phyloP scores from a whole-genome alignment of 352 stramenopile genomes.

The Phytopythium delawarense region DNA sequence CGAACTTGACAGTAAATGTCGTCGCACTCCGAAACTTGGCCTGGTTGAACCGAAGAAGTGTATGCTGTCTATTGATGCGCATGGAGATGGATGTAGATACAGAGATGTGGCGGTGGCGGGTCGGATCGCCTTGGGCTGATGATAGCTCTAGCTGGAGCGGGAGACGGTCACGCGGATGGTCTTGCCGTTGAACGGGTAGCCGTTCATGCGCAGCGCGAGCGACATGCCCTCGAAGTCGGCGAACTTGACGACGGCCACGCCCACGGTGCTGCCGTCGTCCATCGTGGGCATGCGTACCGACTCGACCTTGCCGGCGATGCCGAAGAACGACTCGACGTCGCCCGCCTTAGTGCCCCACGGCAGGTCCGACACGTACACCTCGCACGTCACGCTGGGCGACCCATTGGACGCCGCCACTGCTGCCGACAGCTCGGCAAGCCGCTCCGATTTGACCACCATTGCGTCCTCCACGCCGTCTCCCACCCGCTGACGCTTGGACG shows the following conservation, averaged over 20 bases:
- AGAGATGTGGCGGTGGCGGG: background rate
- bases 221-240: slow-evolving; percentile 39
- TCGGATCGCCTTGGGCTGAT: background rate
- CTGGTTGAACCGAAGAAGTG: too few species aligned
- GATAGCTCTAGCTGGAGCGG: slow-evolving; percentile 16
- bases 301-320: slow-evolving; percentile 40
- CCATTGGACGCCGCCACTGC: slow-evolving; percentile 9
- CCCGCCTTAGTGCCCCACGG: slow-evolving; percentile 43
- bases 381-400: slow-evolving; percentile 16
- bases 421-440: slow-evolving; percentile 19
- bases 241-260: slow-evolving; percentile 62
- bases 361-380: slow-evolving; percentile 68
- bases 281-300: slow-evolving; percentile 69
- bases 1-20: too few species aligned
- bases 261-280: slow-evolving; percentile 64
- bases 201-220: slow-evolving; percentile 56
- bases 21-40: too few species aligned
- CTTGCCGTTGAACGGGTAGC: slow-evolving; percentile 67
- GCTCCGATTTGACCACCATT: slow-evolving; percentile 49
- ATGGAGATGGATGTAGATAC: too few species aligned
- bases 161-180: slow-evolving; percentile 51
- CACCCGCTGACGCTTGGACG: slow-evolving; percentile 29
- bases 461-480: slow-evolving; percentile 14
- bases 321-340: slow-evolving; percentile 65
- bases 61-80: too few species aligned